Evolutionary conservation across 2,329 filamentous ascomycete species (phyloP).

Genomic region (Monosporascus cannonballus): DNA sequence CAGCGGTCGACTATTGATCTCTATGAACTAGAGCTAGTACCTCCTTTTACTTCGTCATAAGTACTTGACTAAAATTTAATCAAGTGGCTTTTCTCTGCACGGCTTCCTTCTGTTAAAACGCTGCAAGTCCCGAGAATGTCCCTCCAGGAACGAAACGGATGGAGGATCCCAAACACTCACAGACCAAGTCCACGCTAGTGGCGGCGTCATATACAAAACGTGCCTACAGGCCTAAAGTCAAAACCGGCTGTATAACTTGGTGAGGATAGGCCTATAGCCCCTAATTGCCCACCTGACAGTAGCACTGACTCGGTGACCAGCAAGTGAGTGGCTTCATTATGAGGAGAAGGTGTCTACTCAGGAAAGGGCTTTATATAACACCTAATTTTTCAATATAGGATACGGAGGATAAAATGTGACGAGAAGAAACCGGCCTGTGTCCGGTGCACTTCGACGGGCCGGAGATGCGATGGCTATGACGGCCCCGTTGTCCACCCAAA

Average conservation of each 20-base stretch:
- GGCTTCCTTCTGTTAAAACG: no score
- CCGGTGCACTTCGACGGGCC: constrained; percentile 28
- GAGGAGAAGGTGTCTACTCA: constrained; percentile 6
- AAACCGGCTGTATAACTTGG: constrained; percentile 35
- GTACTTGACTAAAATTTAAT: no score
- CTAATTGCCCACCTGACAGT: constrained; percentile 1
- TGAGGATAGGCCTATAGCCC: constrained; percentile 13
- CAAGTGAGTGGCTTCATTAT: constrained; percentile 9
- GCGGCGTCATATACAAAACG: constrained; percentile 15
- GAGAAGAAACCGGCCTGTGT: constrained; percentile 28
- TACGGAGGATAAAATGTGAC: constrained; percentile 30
- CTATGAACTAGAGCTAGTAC: no score
- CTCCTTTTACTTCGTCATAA: no score
- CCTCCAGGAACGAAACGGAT: no score
- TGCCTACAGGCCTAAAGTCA: constrained; percentile 32
- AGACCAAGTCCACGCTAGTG: no score
- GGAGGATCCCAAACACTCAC: no score
- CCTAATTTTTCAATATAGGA: constrained; percentile 15
- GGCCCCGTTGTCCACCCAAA: constrained; percentile 2
- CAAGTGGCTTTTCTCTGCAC: no score
- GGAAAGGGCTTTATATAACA: constrained; percentile 15
- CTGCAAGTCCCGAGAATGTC: no score
- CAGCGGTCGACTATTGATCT: no score
- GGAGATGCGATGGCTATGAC: constrained; percentile 31
- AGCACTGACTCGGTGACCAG: background rate